Percentiles rank a stretch among this genome's conserved stretches.
These are phyloP conservation scores for Aspergillus caelatus DNA, from an alignment of 2,329 filamentous ascomycete species.

Conservation along the genomic window DNA sequence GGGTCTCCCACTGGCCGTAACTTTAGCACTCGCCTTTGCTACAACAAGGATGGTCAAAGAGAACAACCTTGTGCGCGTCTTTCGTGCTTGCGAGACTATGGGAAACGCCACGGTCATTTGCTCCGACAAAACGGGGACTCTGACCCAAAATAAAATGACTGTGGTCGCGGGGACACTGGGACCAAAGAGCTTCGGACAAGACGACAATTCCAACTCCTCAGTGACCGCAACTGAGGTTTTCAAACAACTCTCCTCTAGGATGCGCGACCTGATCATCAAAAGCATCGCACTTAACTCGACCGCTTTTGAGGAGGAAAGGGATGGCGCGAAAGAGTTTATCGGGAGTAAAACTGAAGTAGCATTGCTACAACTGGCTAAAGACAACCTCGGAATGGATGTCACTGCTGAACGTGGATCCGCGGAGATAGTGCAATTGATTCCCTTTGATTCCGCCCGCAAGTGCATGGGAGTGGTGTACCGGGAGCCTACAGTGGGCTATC, in stretches of 20 bases:
- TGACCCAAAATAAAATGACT: conserved; percentile 76
- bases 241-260: conserved; percentile 33
- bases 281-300: conserved; percentile 61
- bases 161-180: conserved; percentile 74
- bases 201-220: conserved; percentile 17
- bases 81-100: conserved; percentile 81
- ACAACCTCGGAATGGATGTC: conserved; percentile 69
- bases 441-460: conserved; percentile 75
- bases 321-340: conserved; percentile 68
- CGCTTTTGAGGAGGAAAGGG: conserved; percentile 74
- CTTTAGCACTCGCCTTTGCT: conserved; percentile 73
- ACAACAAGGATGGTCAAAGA: conserved; percentile 77
- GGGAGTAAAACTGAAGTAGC: conserved; percentile 80
- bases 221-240: conserved; percentile 31
- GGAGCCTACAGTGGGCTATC: conserved; percentile 41
- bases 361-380: conserved; percentile 68
- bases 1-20: conserved; percentile 76
- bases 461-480: conserved; percentile 58
- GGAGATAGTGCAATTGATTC: conserved; percentile 67
- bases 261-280: conserved; percentile 42
- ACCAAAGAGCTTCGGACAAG: conserved; percentile 58
- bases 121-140: conserved; percentile 76
- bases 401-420: conserved; percentile 65
- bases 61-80: conserved; percentile 74
- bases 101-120: conserved; percentile 79